Percentiles rank a stretch among this genome's conserved stretches.
Evolutionary conservation across 2,329 filamentous ascomycete species (phyloP).

Genomic region (Fusarium caatingaense): DNA sequence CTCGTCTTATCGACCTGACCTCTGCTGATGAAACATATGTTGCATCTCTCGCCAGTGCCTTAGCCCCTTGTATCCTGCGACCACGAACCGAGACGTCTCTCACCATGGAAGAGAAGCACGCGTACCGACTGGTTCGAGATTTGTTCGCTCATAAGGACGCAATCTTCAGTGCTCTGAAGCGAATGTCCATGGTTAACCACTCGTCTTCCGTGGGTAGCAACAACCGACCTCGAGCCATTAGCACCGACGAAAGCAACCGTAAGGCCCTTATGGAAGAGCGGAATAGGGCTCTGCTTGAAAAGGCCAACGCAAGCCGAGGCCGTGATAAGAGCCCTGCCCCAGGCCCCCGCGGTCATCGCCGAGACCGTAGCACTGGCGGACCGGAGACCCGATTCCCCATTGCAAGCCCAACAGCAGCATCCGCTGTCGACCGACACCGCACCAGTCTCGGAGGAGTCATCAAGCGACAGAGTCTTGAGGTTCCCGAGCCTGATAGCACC

Average conservation of each 20-base stretch:
- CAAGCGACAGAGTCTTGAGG: constrained; percentile 81
- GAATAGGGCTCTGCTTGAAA: constrained; percentile 81
- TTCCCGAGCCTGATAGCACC: constrained; percentile 71
- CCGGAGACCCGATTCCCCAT: constrained; percentile 88
- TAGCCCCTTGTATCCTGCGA: constrained; percentile 89
- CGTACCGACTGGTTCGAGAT: constrained; percentile 89
- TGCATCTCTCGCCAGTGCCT: constrained; percentile 74
- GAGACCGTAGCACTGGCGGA: constrained; percentile 81
- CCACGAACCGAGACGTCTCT: constrained; percentile 89
- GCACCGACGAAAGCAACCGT: constrained; percentile 94
- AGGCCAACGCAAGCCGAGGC: constrained; percentile 71
- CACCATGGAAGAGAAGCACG: constrained; percentile 95
- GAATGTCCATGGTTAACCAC: constrained; percentile 78
- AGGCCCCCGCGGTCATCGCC: constrained; percentile 72
- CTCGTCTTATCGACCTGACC: constrained; percentile 93
- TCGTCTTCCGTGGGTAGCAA: constrained; percentile 64
- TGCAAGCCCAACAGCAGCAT: constrained; percentile 69
- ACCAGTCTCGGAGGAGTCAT: constrained; percentile 60
- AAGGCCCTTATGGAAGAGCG: constrained; percentile 95
- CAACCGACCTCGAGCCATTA: constrained; percentile 84
- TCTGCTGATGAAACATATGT: constrained; percentile 93
- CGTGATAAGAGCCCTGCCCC: constrained; percentile 80
- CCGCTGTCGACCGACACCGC: constrained; percentile 63
- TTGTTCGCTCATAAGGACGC: constrained; percentile 93
- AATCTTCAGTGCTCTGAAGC: constrained; percentile 96